Conservation (phyloP, 2,329 filamentous ascomycete species). For the Cercospora janseana region DNA sequence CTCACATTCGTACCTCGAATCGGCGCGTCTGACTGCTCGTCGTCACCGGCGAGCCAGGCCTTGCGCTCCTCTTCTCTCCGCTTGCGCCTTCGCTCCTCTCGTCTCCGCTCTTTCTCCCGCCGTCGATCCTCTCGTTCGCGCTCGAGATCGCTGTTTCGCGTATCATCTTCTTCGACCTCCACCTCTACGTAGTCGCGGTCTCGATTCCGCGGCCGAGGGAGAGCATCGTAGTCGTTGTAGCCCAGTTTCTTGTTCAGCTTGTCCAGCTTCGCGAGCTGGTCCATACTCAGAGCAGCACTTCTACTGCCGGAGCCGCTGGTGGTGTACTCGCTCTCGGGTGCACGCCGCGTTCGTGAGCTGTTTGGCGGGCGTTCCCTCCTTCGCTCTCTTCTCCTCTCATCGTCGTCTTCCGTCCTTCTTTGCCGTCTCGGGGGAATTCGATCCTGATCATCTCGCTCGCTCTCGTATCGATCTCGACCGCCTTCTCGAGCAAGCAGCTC, state of each 20-base stretch:
- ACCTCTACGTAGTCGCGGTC: constrained; percentile 35
- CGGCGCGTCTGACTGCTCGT: constrained; percentile 32
- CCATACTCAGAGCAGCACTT: constrained; percentile 47
- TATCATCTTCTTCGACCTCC: constrained; percentile 28
- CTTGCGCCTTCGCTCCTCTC: constrained; percentile 39
- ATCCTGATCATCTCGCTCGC: constrained; percentile 13
- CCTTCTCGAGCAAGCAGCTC: constrained; percentile 30
- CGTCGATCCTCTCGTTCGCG: constrained; percentile 42
- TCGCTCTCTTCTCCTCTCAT: constrained; percentile 1
- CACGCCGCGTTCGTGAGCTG: constrained; percentile 8
- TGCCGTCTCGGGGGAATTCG: background rate
- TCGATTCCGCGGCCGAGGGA: constrained; percentile 49
- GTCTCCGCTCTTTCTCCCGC: constrained; percentile 30
- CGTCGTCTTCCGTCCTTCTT: constrained; percentile 1
- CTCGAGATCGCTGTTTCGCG: constrained; percentile 25
- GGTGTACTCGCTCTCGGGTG: constrained; percentile 16
- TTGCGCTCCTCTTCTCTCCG: constrained; percentile 44
- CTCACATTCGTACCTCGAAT: constrained; percentile 18
- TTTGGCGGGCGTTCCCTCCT: constrained; percentile 4
- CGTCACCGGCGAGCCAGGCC: constrained; percentile 31
- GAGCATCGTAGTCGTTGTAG: constrained; percentile 42
- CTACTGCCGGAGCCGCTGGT: constrained; percentile 20
- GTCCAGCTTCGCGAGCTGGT: constrained; percentile 66
- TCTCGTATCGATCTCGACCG: constrained; percentile 15
- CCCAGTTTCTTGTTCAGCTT: constrained; percentile 58